These are phyloP conservation scores for Botrytis galanthina DNA, from an alignment of 2,329 filamentous ascomycete genomes.

Conservation along the genomic window DNA sequence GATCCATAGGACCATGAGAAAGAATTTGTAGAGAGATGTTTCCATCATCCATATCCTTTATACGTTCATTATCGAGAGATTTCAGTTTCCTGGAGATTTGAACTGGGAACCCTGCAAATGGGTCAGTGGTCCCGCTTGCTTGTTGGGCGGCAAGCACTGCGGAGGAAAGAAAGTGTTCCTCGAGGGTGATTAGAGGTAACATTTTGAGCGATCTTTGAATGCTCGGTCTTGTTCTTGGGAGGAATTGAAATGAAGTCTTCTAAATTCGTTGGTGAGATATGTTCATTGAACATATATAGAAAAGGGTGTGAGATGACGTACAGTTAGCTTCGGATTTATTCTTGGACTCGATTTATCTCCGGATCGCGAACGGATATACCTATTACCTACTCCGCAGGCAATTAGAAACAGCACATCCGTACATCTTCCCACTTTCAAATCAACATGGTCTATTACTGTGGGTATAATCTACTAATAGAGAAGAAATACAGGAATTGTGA, in stretches of 20 bases:
- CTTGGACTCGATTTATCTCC: background rate
- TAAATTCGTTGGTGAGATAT: background rate
- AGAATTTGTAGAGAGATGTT: conserved; percentile 35
- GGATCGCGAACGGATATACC: background rate
- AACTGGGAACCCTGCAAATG: conserved; percentile 36
- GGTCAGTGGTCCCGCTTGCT: conserved; percentile 6
- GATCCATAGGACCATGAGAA: conserved; percentile 35
- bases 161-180: conserved; percentile 42
- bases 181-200: conserved; percentile 42
- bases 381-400: background rate
- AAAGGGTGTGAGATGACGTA: background rate
- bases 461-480: background rate
- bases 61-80: conserved; percentile 28
- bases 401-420: background rate
- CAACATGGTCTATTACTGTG: background rate
- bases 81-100: conserved; percentile 26
- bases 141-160: conserved; percentile 17
- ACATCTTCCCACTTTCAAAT: background rate
- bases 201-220: conserved; percentile 17
- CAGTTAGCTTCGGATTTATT: conserved; percentile 3
- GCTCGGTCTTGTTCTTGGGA: background rate
- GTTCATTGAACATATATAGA: background rate
- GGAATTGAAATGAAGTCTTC: too few species aligned
- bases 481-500: background rate
- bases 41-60: conserved; percentile 34